These are phyloP conservation scores for Chlorociboria aeruginascens DNA, from an alignment of 495 filamentous ascomycete species.

Conservation along the genomic window DNA sequence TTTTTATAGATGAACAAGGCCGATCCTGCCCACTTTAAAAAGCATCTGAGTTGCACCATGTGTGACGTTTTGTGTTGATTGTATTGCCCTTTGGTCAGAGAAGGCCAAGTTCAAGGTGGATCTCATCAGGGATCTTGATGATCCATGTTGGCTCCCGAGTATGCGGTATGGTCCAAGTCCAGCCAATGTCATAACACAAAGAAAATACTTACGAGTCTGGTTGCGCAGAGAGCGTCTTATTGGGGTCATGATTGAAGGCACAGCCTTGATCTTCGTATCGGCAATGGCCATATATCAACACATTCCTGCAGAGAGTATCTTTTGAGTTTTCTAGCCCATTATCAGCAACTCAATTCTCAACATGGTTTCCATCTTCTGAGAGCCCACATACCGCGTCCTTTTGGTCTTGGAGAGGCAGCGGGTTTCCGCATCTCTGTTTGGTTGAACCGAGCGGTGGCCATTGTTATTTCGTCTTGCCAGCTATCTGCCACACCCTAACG, in stretches of 20 bases:
- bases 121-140: too few species aligned
- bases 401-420: conserved; percentile 47
- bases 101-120: too few species aligned
- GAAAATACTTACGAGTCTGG: conserved; percentile 45
- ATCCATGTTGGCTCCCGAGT: too few species aligned
- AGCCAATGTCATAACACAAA: neutral
- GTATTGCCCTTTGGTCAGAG: too few species aligned
- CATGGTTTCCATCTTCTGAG: neutral
- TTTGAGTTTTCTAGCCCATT: conserved; percentile 49
- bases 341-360: conserved; percentile 2
- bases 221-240: conserved; percentile 37
- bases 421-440: conserved; percentile 21
- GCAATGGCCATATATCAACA: conserved; percentile 89
- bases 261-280: conserved; percentile 83
- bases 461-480: conserved; percentile 7
- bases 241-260: conserved; percentile 78
- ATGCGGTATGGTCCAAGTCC: too few species aligned
- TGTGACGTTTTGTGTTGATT: too few species aligned
- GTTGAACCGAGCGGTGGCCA: conserved; percentile 18
- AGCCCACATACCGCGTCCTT: conserved; percentile 43
- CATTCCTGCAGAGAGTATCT: conserved; percentile 84
- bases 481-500: conserved; percentile 18
- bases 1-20: too few species aligned
- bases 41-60: too few species aligned
- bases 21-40: too few species aligned